Evolutionary conservation across 257 asterid genomes (phyloP).

Genomic region (Cynanchum wilfordii): DNA sequence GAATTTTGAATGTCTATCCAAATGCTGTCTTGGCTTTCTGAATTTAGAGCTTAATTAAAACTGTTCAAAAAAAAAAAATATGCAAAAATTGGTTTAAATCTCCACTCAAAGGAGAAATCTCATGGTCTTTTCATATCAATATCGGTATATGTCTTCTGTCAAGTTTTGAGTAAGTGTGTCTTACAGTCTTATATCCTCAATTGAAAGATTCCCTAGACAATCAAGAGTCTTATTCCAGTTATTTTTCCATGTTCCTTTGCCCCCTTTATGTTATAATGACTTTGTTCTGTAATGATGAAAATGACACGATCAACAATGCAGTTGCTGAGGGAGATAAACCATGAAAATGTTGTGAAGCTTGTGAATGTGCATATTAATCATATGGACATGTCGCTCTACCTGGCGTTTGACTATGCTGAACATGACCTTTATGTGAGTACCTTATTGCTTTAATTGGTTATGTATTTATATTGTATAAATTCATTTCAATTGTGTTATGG

Average conservation of each 20-base stretch:
- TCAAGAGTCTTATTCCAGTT: too few species aligned
- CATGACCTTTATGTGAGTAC: constrained; percentile 93
- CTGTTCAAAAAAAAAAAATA: too few species aligned
- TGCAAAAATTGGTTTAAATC: not conserved
- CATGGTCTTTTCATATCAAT: too few species aligned
- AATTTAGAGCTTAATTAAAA: not conserved
- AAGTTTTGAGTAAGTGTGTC: not conserved
- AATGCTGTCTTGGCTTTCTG: not conserved
- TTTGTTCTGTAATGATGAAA: not conserved
- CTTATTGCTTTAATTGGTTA: constrained; percentile 13
- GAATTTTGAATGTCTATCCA: not conserved
- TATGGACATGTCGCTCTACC: constrained; percentile 89
- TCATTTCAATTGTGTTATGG: not conserved
- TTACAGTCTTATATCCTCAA: not conserved
- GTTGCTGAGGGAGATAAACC: constrained; percentile 96
- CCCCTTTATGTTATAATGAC: not conserved
- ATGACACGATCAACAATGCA: constrained; percentile 29
- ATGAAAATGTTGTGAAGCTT: constrained; percentile 92
- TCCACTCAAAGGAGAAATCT: not conserved
- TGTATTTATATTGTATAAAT: not conserved
- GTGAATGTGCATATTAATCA: constrained; percentile 94
- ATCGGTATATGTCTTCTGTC: not conserved
- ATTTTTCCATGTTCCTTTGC: not conserved
- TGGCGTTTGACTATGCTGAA: constrained; percentile 96
- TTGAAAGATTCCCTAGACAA: too few species aligned